Evolutionary conservation across 2,329 filamentous ascomycete genomes (phyloP).

Genomic region (Cladophialophora chaetospira): DNA sequence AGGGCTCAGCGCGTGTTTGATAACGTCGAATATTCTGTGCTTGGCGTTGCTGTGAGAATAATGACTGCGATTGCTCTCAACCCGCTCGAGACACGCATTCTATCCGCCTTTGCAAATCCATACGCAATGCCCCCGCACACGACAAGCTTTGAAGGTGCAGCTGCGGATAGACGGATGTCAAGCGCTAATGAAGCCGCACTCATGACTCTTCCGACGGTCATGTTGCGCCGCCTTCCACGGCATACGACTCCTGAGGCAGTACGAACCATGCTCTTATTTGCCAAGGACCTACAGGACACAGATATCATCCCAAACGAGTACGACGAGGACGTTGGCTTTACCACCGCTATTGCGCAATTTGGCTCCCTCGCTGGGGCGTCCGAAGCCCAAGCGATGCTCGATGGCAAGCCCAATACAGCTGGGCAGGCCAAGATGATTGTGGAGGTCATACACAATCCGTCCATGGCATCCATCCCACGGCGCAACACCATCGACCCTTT

Average conservation of each 20-base stretch:
- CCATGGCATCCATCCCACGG: constrained; percentile 41
- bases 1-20: constrained; percentile 6
- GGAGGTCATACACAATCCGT: constrained; percentile 51
- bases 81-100: constrained; percentile 21
- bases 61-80: constrained; percentile 27
- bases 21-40: constrained; percentile 2
- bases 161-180: constrained; percentile 32
- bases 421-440: constrained; percentile 62
- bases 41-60: constrained; percentile 2
- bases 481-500: constrained; percentile 57
- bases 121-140: constrained; percentile 16
- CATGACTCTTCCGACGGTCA: constrained; percentile 43
- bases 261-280: constrained; percentile 66
- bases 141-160: constrained; percentile 21
- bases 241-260: constrained; percentile 61
- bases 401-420: constrained; percentile 64
- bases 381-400: constrained; percentile 60
- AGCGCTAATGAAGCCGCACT: constrained; percentile 28
- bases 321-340: constrained; percentile 58
- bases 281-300: constrained; percentile 62
- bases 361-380: constrained; percentile 58
- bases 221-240: constrained; percentile 62
- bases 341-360: constrained; percentile 62
- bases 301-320: constrained; percentile 59
- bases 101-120: constrained; percentile 17